Conservation (phyloP, 1,139 yeast genomes). For the Blastobotrys malaysiensis region DNA sequence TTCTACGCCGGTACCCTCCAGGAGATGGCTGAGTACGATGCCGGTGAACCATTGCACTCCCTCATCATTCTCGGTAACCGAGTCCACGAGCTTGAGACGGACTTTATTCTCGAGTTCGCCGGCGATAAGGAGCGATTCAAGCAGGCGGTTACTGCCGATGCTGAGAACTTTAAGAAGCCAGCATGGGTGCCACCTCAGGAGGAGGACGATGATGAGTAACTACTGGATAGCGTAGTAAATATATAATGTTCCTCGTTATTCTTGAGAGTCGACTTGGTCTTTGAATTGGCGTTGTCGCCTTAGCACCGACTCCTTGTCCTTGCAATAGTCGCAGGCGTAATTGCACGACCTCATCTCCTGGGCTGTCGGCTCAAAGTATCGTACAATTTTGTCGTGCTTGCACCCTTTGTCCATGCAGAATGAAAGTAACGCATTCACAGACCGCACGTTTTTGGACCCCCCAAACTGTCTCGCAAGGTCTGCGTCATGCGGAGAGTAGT, state of each 20-base stretch:
- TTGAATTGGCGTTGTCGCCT: constrained; percentile 2
- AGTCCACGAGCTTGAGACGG: constrained; percentile 89
- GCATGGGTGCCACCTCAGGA: constrained; percentile 15
- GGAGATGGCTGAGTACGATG: constrained; percentile 65
- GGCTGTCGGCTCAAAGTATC: constrained; percentile 64
- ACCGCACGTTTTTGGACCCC: constrained; percentile 5
- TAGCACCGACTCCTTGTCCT: constrained; percentile 18
- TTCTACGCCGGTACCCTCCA: constrained; percentile 82
- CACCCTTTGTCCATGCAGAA: constrained; percentile 80
- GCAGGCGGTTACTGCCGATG: constrained; percentile 58
- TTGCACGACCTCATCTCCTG: constrained; percentile 25
- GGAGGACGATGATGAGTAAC: constrained; percentile 12
- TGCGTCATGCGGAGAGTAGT: constrained; percentile 65
- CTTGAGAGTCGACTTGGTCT: background rate
- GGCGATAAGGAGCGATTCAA: constrained; percentile 59
- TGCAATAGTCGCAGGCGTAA: constrained; percentile 34
- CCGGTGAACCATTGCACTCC: constrained; percentile 94
- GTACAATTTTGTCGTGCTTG: constrained; percentile 69
- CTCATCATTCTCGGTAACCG: constrained; percentile 87
- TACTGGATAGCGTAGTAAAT: background rate
- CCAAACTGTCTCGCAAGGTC: constrained; percentile 2
- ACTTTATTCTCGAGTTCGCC: constrained; percentile 72
- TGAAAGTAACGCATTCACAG: constrained; percentile 63
- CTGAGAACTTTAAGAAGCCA: constrained; percentile 56
- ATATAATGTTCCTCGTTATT: background rate